Conservation (phyloP, 1,284 basidiomycete genomes). For the Mycena sp. region DNA sequence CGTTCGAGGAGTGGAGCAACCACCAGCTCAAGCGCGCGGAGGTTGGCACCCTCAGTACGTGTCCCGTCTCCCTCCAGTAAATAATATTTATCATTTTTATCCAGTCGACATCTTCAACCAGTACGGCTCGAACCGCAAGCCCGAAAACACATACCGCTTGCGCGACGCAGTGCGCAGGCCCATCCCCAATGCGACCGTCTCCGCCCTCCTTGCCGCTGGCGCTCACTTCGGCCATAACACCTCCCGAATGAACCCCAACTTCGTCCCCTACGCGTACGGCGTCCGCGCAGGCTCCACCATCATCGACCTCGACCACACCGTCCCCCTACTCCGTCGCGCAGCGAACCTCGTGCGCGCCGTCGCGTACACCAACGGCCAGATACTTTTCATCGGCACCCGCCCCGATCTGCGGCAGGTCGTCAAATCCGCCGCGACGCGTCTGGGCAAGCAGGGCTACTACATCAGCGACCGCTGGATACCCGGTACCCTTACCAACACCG, state of each 20-base stretch:
- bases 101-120: constrained; percentile 73
- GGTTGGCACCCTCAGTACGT: constrained; percentile 63
- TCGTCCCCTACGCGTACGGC: constrained; percentile 95
- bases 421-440: constrained; percentile 81
- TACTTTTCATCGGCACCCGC: constrained; percentile 93
- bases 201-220: constrained; percentile 91
- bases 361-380: constrained; percentile 83
- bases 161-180: constrained; percentile 79
- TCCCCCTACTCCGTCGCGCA: constrained; percentile 91
- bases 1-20: constrained; percentile 68
- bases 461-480: constrained; percentile 93
- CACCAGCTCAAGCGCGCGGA: constrained; percentile 68
- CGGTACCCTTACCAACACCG: constrained; percentile 92
- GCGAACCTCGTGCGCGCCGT: constrained; percentile 88
- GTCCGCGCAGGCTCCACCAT: constrained; percentile 90
- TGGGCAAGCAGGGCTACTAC: constrained; percentile 84
- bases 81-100: constrained; percentile 24
- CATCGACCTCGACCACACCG: constrained; percentile 95
- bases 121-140: constrained; percentile 83
- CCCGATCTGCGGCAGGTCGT: constrained; percentile 82
- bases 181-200: constrained; percentile 77
- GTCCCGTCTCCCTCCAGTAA: constrained; percentile 20
- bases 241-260: constrained; percentile 86
- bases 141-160: constrained; percentile 77
- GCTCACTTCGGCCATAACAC: constrained; percentile 94